Base-by-base conservation (phyloP, 2,329 filamentous ascomycete genomes). In the Ophiostoma angusticollis region DNA sequence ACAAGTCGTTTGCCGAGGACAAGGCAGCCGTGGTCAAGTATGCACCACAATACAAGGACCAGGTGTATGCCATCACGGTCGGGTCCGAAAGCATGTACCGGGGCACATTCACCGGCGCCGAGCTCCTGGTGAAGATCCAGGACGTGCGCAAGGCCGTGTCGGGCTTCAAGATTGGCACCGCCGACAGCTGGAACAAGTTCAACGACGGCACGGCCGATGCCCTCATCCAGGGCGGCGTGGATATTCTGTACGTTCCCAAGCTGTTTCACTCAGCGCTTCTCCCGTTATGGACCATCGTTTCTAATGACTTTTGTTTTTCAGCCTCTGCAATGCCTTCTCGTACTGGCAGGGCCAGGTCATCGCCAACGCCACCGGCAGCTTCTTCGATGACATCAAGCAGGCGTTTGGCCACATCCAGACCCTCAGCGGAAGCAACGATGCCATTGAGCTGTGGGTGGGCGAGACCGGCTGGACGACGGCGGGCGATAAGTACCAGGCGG, bases 111-210 rank as follows among this genome's bases (percentile, higher is more conserved):
- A 38, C 32, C 9, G 42, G 42, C 27, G 13, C 21, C 3, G 18
- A 44, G 38, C 42, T 44, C 34, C 42, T 44, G 19, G 18, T 14
- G 6, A 40, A 40, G 34, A 38, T 41, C 37, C 19, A 16, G 19
- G 38, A 40, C 30, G 30, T 40, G 30, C 38, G 39, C 27, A 14
- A 29, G 17, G 38, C 42, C 6, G 18, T 33, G 24, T 25, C 38
- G 13, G 42, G 30, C 25, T 35, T 40, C 38, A 40, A 41, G 38
- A 35, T 44, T 11, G 42, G 39, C 42, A 44, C 39, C 5, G 42
- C 42, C 32, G 42, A 41, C 42, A 31, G 24, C 31, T 44, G 42
- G 42, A 41, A 44, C 42, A 44, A 44, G 39, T 37, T 32, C 39
- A 35, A 41, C 28, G 31, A 44, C 35, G 42, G 39, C 42, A 44